Evolutionary conservation across 164 flowering plant genomes (phyloP).

Genomic region (Dillenia turbinata): DNA sequence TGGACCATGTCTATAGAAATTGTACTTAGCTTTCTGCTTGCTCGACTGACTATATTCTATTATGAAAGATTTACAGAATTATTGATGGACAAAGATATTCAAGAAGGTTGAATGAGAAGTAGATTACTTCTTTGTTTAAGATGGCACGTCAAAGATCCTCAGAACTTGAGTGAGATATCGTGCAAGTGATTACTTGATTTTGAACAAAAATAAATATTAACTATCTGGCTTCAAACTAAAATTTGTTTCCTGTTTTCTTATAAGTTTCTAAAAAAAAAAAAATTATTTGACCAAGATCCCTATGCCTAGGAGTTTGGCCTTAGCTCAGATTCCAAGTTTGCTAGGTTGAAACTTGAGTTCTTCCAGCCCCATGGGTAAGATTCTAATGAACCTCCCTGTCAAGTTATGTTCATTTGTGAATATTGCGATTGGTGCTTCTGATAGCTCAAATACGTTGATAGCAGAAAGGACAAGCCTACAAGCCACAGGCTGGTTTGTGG

Average conservation of each 20-base stretch:
- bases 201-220: neutral
- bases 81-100: constrained; percentile 58
- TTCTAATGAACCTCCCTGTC: neutral
- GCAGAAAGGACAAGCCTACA: constrained; percentile 54
- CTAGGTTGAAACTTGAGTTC: constrained; percentile 63
- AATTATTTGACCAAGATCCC: constrained; percentile 49
- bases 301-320: constrained; percentile 65
- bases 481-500: constrained; percentile 74
- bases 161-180: constrained; percentile 43
- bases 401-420: neutral
- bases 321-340: constrained; percentile 38
- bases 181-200: constrained; percentile 31
- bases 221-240: neutral
- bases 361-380: constrained; percentile 72
- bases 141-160: constrained; percentile 64
- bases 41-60: too few species aligned
- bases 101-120: constrained; percentile 53
- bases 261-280: constrained; percentile 50
- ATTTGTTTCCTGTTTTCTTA: constrained; percentile 12
- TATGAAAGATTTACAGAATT: constrained; percentile 43
- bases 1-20: too few species aligned
- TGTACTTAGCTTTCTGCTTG: too few species aligned
- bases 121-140: constrained; percentile 54
- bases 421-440: neutral
- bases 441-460: constrained; percentile 64